phyloP scores from a whole-genome alignment of 495 filamentous ascomycete species.

The Aspergillus sclerotiicarbonarius region DNA sequence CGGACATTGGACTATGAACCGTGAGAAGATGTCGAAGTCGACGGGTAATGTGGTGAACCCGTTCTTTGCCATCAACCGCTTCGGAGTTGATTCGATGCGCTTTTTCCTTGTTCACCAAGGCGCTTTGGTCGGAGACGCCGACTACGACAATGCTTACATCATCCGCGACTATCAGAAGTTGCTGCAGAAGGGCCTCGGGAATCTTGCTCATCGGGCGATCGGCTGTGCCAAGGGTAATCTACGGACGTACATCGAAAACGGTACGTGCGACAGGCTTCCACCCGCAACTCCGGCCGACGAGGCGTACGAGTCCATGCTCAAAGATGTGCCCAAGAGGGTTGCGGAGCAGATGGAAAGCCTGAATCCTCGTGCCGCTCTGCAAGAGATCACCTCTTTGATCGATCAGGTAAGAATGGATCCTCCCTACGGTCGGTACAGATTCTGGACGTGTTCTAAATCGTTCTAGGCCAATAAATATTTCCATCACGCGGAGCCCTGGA shows the following conservation, averaged over 20 bases:
- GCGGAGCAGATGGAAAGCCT: constrained; percentile 60
- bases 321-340: constrained; percentile 38
- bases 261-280: constrained; percentile 31
- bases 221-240: constrained; percentile 67
- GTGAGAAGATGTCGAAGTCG: constrained; percentile 92
- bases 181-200: constrained; percentile 73
- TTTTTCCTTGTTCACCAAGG: constrained; percentile 83
- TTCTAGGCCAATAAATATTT: constrained; percentile 71
- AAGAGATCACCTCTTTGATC: constrained; percentile 61
- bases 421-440: neutral
- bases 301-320: constrained; percentile 34
- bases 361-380: constrained; percentile 63
- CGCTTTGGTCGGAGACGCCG: constrained; percentile 68
- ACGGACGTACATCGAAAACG: constrained; percentile 48
- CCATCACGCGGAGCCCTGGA: constrained; percentile 58
- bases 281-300: constrained; percentile 26
- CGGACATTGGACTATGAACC: constrained; percentile 90
- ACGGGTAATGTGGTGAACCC: constrained; percentile 94
- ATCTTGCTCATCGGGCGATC: constrained; percentile 68
- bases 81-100: constrained; percentile 81
- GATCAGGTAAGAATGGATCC: constrained; percentile 43
- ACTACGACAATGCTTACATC: constrained; percentile 79
- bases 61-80: constrained; percentile 85
- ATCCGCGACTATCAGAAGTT: constrained; percentile 73
- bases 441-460: neutral